phyloP scores from a whole-genome alignment of 371 early-diverging fungal species.

The Mucor sp. region DNA sequence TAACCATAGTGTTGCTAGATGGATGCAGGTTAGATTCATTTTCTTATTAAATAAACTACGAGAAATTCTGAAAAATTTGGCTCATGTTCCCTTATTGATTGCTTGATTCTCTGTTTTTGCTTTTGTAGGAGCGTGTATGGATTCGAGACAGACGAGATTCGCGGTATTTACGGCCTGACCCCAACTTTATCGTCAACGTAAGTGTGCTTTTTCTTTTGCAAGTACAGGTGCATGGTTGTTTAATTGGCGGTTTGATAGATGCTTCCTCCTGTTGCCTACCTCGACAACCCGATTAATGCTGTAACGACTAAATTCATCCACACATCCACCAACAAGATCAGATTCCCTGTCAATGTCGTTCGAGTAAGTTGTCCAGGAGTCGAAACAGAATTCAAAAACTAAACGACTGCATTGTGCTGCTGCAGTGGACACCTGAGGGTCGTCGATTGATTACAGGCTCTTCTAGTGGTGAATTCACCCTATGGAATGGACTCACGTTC shows the following conservation, averaged over 20 bases:
- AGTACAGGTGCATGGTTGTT: background rate
- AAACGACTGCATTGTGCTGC: background rate
- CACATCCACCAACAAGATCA: constrained; percentile 96
- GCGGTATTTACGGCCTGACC: constrained; percentile 77
- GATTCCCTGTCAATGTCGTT: constrained; percentile 96
- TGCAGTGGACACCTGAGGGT: constrained; percentile 98
- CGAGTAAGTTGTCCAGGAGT: constrained; percentile 54
- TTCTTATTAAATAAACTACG: constrained; percentile 1
- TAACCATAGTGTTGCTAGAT: constrained; percentile 83
- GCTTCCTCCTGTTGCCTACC: constrained; percentile 78
- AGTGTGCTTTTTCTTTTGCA: constrained; percentile 13
- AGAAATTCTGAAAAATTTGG: background rate
- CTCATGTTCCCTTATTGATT: constrained; percentile 11
- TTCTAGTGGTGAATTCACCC: constrained; percentile 98
- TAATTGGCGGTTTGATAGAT: constrained; percentile 43
- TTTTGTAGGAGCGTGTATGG: constrained; percentile 56
- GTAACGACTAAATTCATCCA: constrained; percentile 95
- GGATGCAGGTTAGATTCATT: constrained; percentile 67
- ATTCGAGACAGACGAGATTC: constrained; percentile 66
- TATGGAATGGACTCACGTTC: constrained; percentile 99
- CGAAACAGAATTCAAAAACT: background rate
- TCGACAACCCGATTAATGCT: constrained; percentile 79
- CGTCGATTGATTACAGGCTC: constrained; percentile 97
- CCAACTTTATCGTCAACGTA: constrained; percentile 88
- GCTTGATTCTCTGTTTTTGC: constrained; percentile 2